Base-by-base conservation (phyloP, 2,329 filamentous ascomycete species). In the Monosporascus sp. region DNA sequence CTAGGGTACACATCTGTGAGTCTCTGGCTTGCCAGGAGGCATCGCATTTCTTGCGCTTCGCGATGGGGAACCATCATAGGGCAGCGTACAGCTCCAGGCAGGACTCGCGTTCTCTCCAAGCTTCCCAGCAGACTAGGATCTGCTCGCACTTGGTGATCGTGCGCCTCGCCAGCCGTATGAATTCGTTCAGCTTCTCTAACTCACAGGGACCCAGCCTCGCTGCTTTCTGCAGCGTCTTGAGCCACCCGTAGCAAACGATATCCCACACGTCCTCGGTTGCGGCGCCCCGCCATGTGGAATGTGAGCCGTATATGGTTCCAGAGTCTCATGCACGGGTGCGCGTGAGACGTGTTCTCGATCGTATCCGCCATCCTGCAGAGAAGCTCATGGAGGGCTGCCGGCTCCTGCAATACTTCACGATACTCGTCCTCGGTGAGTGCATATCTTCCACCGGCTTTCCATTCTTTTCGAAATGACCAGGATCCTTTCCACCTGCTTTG, bases 231-330 rank as follows among this genome's bases (percentile, higher is more conserved):
- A 50, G n/a, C 24, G 37, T 31, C 18, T 17, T 38, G 24, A 47
- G 41, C 47, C 47, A 51, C 41, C 3, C 41, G n/a, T 47, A 46
- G 3, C 25, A 38, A 7, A 25, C 25, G 8, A 54, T 54, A 11
- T 48, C 42, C 47, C 42, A 53, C 8, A 51, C 51, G 1, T 51
- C 49, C 17, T 57, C 51, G 2, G 52, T 47, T 20, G 50, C 51
- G 24, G 48, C 50, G 6, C 54, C 50, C 8, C 6, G 46, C 52
- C 39, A 53, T 49, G 9, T 49, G 45, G 14, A 51, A 17, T 3
- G 52, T 53, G n/a, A 54, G 45, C 54, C 54, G 53, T 20, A 51
- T 51, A 3, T 55, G 53, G 20, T 52, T 11, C 51, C 47, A 54
- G 11, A 45, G 18, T 15, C 6, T n/a, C 8, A 17, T 25, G 11